Evolutionary conservation across 257 asterid species (phyloP).

Genomic region (Handroanthus guayacan): DNA sequence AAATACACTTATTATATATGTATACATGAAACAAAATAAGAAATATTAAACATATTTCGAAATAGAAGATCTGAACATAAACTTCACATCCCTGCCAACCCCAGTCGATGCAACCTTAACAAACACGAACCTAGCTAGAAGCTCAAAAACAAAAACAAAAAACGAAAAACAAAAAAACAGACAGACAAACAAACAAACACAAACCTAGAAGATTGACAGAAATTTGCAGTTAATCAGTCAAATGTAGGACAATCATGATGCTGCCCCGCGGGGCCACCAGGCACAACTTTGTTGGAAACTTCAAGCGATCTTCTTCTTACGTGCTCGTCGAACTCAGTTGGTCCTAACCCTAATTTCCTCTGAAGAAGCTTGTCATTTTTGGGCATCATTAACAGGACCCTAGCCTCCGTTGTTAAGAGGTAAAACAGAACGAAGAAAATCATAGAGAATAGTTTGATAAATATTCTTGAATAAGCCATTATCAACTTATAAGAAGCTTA

Average conservation of each 20-base stretch:
- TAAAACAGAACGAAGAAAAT: slow-evolving; percentile 8
- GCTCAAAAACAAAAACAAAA: no score
- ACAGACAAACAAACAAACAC: no score
- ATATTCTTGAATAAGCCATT: slow-evolving; percentile 47
- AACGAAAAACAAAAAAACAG: no score
- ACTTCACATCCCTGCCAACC: no score
- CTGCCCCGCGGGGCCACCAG: slow-evolving; percentile 57
- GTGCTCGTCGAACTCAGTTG: slow-evolving; percentile 31
- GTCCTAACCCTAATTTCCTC: slow-evolving; percentile 42
- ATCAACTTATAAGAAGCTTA: neutral
- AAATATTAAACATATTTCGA: no score
- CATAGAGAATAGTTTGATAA: slow-evolving; percentile 29
- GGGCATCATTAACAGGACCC: slow-evolving; percentile 28
- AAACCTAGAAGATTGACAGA: neutral
- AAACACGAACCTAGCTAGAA: neutral
- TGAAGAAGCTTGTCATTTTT: slow-evolving; percentile 22
- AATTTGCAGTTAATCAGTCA: neutral
- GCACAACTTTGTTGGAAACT: slow-evolving; percentile 39
- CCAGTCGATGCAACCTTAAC: neutral
- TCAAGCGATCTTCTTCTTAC: slow-evolving; percentile 31
- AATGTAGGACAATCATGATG: slow-evolving; percentile 44
- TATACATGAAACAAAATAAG: no score
- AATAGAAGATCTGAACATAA: neutral
- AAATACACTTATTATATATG: no score
- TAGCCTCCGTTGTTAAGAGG: slow-evolving; percentile 30